Base-by-base conservation (phyloP, 495 filamentous ascomycete genomes). In the Penicillium lividum region DNA sequence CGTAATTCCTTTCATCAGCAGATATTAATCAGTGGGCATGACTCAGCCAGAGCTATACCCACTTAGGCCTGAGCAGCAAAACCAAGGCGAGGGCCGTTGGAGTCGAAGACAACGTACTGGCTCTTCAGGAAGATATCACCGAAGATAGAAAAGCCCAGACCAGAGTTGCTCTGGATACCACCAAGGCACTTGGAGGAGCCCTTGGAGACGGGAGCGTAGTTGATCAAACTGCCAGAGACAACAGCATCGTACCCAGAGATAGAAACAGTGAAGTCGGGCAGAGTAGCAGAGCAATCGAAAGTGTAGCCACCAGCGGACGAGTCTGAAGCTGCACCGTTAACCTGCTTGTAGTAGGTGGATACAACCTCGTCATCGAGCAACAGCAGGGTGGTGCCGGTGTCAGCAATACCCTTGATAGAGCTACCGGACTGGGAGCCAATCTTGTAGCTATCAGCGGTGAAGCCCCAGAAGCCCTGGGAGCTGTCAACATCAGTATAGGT, bases 71-170 rank as follows among this genome's bases (percentile, higher is more conserved):
- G 74, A 22, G 72, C 55, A 8, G 87, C 88, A 70, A 89, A 86
- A 8, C 87, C 89, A 46, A 91, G 68, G 51, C 76, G 68, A 25
- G 82, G 82, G 7, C 69, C 76, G 31, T 73, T 73, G 33, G 78
- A 75, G 54, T 92, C 84, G 62, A 92, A 92, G 4, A 94, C 84
- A 18, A 87, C 89, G 65, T 88, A 92, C 61, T 90, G 85, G 58
- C 82, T 82, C 80, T 93, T 92, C 59, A 94, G 80, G 65, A 89
- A 90, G 47, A 92, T 80, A 58, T 92, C 90, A 42, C 90, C 89
- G 53, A 87, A 86, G 70, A 94, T 91, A 56, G 80, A 80, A 66
- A 90, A 83, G 25, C 78, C 82, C 28, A 90, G 77, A 51, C 84
- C 84, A 13, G 73, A 71, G 71, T 86, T 83, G 53, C 69, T 70